A percentile compares a stretch with the other conserved stretches of the same genome.
phyloP scores from a whole-genome alignment of 129 eudicot species.

The Ambrosia trifida region DNA sequence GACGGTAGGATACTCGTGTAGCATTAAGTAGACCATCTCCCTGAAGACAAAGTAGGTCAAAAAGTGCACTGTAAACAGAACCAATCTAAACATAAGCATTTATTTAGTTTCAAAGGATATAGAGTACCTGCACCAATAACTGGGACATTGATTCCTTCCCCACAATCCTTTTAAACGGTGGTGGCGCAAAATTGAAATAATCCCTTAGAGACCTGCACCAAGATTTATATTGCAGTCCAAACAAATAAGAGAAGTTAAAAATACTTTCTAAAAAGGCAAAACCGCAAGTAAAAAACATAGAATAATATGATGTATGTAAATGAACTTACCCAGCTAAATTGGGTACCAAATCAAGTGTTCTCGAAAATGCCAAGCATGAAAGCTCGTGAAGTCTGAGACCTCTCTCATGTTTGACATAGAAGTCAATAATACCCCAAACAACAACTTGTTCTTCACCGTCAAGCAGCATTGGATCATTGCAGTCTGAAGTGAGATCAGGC shows the following conservation, averaged over 20 bases:
- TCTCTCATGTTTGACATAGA: conserved; percentile 50
- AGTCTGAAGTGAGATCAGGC: conserved; percentile 49
- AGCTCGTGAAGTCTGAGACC: conserved; percentile 83
- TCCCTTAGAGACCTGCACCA: conserved; percentile 57
- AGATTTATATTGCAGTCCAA: too few relatives aligned
- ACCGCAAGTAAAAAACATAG: too few relatives aligned
- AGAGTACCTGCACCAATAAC: conserved; percentile 46
- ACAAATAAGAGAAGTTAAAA: neutral
- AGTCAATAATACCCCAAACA: conserved; percentile 55
- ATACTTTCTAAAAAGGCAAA: too few relatives aligned
- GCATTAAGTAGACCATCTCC: conserved; percentile 54
- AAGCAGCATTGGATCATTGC: conserved; percentile 39
- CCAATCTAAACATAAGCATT: neutral
- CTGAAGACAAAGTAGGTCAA: conserved; percentile 21
- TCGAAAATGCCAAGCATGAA: conserved; percentile 79
- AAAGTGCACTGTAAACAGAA: too few relatives aligned
- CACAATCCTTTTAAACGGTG: conserved; percentile 66
- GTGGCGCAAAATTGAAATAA: conserved; percentile 72
- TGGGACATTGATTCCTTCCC: conserved; percentile 28
- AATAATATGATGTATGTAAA: too few relatives aligned
- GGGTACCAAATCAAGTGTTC: conserved; percentile 78
- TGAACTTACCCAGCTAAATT: conserved; percentile 65
- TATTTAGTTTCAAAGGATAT: neutral
- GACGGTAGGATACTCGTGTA: conserved; percentile 64
- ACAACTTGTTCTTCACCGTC: too few relatives aligned